Base-by-base conservation (phyloP, 2,329 filamentous ascomycete genomes). In the Alternaria tenuissima region DNA sequence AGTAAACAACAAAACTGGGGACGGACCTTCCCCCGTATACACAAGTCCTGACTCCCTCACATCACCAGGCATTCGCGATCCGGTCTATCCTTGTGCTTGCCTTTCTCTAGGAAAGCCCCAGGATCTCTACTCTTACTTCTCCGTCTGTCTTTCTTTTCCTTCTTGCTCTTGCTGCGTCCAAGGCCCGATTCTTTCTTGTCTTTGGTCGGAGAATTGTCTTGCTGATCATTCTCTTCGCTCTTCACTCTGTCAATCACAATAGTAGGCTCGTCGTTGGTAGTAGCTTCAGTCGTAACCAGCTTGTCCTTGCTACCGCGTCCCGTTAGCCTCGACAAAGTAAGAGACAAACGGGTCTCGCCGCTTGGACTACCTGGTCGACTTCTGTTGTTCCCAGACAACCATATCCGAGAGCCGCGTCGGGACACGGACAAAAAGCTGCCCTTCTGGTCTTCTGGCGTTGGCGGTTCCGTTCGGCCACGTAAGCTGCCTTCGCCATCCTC, bases 1-100 rank as follows among this genome's bases (percentile, higher is more conserved):
- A 57, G 52, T 16, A 48, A 57, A 54, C 18, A 52, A 47, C 32
- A 49, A 49, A 49, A 44, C 16, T 32, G 36, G 46, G n/a, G 34
- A 47, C 28, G 16, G 30, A 7, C 12, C 38, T n/a, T n/a, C 14
- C 16, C 28, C 8, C 24, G 56, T 41, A 36, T 41, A 48, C 51
- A 52, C 24, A 55, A 51, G 26, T 7, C 30, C 4, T 61, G 18
- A 64, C 24, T 61, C 63, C 36, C n/a, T 74, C 68, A 83, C 81
- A 82, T 82, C 8, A 82, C 68, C 52, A 72, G 59, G 63, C 81
- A 83, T 59, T 83, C 81, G 36, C 81, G 66, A 52, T 82, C 80
- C 26, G 80, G 79, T 32, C 75, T 67, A 53, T 63, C 69, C 62
- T 72, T 74, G 18, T 64, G 48, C 57, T 67, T 69, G 36, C 65